phyloP scores from a whole-genome alignment of 208 protist species.

The Acanthamoeba triangularis region DNA sequence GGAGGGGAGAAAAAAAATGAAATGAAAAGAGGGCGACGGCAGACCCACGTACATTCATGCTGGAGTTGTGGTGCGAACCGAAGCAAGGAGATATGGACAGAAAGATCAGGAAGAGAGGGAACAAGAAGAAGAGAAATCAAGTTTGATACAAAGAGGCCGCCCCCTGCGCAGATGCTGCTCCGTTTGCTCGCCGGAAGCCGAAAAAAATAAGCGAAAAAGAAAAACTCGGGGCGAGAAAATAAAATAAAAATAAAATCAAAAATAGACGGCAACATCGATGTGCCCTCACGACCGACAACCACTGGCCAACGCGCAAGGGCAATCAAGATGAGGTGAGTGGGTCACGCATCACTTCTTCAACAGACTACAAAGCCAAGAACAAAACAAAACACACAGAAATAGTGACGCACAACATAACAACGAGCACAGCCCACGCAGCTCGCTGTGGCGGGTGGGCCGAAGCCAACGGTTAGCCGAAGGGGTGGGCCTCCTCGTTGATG shows the following conservation, averaged over 20 bases:
- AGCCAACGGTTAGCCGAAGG: not conserved
- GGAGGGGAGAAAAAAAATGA: not conserved
- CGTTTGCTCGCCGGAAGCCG: not conserved
- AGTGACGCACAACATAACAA: no score
- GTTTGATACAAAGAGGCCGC: not conserved
- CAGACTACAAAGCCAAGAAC: no score
- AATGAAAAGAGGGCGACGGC: not conserved
- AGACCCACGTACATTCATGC: slow-evolving; percentile 51
- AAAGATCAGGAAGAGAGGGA: not conserved
- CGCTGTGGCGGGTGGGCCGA: not conserved
- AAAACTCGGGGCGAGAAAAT: not conserved
- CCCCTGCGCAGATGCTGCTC: not conserved
- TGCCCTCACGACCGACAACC: no score
- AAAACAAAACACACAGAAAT: no score
- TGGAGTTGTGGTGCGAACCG: not conserved
- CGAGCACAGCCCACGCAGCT: no score
- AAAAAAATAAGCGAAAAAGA: not conserved
- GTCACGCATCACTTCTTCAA: no score
- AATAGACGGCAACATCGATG: no score
- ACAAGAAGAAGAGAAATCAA: not conserved
- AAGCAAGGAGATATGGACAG: not conserved
- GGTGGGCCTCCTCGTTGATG: not conserved
- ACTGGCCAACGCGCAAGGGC: no score
- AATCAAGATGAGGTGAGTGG: no score
- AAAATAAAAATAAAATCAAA: no score